These are phyloP conservation scores for Sordaria brevicollis DNA, from an alignment of 495 filamentous ascomycete species.

Conservation along the genomic window DNA sequence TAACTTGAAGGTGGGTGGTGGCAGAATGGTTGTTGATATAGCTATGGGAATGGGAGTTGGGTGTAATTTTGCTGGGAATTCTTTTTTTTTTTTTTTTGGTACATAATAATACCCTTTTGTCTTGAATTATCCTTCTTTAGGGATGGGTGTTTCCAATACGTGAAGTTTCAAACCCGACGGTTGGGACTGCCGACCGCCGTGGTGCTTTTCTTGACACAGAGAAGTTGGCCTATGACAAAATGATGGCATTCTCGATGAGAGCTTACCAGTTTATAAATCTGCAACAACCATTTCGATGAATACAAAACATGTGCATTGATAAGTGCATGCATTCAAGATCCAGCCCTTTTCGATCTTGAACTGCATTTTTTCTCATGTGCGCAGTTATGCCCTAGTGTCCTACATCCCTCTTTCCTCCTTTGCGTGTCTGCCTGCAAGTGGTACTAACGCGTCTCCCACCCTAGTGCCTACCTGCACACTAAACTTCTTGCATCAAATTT, in stretches of 20 bases:
- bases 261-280: too few species aligned
- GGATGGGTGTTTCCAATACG: too few species aligned
- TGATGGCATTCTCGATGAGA: too few species aligned
- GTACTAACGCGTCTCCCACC: background rate
- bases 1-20: slow-evolving; percentile 8
- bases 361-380: background rate
- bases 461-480: background rate
- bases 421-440: background rate
- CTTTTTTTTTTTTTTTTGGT: background rate
- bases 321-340: background rate
- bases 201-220: too few species aligned
- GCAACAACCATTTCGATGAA: too few species aligned
- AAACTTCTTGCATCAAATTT: background rate
- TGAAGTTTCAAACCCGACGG: too few species aligned
- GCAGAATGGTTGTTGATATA: background rate
- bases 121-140: background rate
- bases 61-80: background rate
- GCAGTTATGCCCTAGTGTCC: background rate
- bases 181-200: too few species aligned
- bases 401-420: background rate
- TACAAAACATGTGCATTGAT: background rate
- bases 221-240: too few species aligned
- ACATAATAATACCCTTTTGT: background rate
- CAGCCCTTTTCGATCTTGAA: background rate
- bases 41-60: background rate